Evolutionary conservation across 1,284 basidiomycete genomes (phyloP).

Genomic region (Afroboletus lepidellus): DNA sequence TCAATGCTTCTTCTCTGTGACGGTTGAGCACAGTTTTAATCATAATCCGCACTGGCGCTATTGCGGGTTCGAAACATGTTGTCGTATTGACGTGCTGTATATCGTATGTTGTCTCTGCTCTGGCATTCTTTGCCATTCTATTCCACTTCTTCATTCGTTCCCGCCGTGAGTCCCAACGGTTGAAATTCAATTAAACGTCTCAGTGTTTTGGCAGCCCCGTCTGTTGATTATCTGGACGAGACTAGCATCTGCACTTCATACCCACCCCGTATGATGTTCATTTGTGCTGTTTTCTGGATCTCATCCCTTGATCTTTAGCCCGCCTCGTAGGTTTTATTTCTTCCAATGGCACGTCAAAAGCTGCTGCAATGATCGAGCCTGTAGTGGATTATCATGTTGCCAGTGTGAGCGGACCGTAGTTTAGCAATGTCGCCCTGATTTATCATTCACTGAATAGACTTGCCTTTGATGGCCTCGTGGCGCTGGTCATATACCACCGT

Average conservation of each 20-base stretch:
- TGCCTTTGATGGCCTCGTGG: slow-evolving; percentile 11
- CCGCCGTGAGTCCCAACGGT: slow-evolving; percentile 8
- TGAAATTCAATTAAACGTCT: not conserved
- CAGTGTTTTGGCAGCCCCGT: not conserved
- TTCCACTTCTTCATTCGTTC: not conserved
- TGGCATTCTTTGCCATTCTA: not conserved
- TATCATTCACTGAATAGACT: slow-evolving; percentile 10
- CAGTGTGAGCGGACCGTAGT: slow-evolving; percentile 11
- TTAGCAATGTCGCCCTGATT: too few relatives aligned
- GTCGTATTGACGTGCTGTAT: not conserved
- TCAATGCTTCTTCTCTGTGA: not conserved
- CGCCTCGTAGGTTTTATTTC: slow-evolving; percentile 7
- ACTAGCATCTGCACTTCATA: slow-evolving; percentile 11
- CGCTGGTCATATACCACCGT: not conserved
- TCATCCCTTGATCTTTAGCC: slow-evolving; percentile 5
- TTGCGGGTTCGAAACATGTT: slow-evolving; percentile 12
- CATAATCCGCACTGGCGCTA: slow-evolving; percentile 22
- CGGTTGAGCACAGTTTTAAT: slow-evolving; percentile 21
- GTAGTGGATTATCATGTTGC: slow-evolving; percentile 18
- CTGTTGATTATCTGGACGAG: slow-evolving; percentile 8
- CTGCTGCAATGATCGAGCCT: not conserved
- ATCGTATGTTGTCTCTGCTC: slow-evolving; percentile 14
- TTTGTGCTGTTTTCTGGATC: not conserved
- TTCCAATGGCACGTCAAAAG: not conserved
- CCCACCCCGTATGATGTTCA: slow-evolving; percentile 8